A percentile compares a stretch with the other conserved stretches of the same genome.
Conservation (phyloP, 2,329 filamentous ascomycete genomes). For the Sporothrix euskadiensis region DNA sequence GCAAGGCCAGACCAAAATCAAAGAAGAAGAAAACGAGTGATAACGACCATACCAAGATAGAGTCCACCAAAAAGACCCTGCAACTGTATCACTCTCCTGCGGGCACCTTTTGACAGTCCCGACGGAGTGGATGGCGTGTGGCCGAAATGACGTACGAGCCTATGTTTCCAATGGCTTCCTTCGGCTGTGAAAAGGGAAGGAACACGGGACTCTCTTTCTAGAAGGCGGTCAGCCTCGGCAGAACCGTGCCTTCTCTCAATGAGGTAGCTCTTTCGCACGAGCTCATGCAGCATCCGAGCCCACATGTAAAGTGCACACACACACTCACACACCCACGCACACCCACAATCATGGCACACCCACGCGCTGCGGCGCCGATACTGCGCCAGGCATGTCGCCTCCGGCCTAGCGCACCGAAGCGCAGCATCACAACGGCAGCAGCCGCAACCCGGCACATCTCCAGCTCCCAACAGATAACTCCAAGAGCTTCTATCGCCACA, state of each 20-base stretch:
- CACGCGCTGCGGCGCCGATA: constrained; percentile 22
- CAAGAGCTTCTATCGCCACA: neutral
- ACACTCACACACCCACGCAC: neutral
- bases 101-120: constrained; percentile 1
- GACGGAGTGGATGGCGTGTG: constrained; percentile 18
- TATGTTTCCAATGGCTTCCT: neutral
- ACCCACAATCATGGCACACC: constrained; percentile 14
- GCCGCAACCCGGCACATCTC: neutral
- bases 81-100: neutral
- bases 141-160: constrained; percentile 20
- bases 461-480: neutral
- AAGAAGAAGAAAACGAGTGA: neutral
- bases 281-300: neutral
- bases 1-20: neutral
- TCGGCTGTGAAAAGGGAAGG: neutral
- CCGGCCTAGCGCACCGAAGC: neutral
- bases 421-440: neutral
- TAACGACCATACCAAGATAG: neutral
- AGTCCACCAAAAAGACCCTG: neutral
- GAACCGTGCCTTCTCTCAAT: neutral
- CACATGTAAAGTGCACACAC: neutral
- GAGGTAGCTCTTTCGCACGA: neutral
- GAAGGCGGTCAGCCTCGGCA: constrained; percentile 25
- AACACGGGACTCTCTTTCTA: neutral
- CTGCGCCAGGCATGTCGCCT: constrained; percentile 27